Conservation (phyloP, 2,329 filamentous ascomycete genomes). For the Cladosporium sp. region DNA sequence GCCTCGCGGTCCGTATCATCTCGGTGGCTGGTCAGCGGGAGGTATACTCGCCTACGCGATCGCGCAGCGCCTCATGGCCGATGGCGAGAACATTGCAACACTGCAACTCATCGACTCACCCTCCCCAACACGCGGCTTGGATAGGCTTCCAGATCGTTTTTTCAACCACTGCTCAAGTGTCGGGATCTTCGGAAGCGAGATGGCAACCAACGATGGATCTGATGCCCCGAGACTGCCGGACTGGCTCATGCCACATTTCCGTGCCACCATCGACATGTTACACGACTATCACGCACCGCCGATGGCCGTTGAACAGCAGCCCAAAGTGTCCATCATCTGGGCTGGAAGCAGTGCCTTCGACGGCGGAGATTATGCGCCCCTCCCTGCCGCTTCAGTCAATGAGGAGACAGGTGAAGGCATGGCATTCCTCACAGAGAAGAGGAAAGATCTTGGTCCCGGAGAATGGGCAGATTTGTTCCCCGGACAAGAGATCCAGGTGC, state of each 20-base stretch:
- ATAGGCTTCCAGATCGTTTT: constrained; percentile 56
- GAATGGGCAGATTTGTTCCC: constrained; percentile 50
- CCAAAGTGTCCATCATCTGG: neutral
- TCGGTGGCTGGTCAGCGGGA: constrained; percentile 59
- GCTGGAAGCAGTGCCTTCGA: neutral
- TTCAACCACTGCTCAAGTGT: constrained; percentile 73
- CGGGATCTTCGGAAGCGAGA: constrained; percentile 61
- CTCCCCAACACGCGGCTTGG: constrained; percentile 52
- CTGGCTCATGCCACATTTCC: constrained; percentile 76
- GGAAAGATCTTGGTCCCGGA: constrained; percentile 51
- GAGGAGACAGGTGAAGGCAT: constrained; percentile 50
- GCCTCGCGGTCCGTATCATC: constrained; percentile 60
- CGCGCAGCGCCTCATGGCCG: constrained; percentile 50
- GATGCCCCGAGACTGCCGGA: constrained; percentile 64
- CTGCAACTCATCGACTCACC: constrained; percentile 57
- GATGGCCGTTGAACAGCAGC: neutral
- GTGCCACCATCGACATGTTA: constrained; percentile 57
- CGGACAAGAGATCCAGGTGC: constrained; percentile 40
- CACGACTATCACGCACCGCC: neutral
- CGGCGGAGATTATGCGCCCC: neutral
- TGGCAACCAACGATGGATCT: too few relatives aligned
- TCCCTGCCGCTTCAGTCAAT: neutral
- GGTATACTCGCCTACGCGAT: constrained; percentile 58
- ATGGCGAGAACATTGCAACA: constrained; percentile 52
- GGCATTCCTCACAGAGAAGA: constrained; percentile 52